Conservation (phyloP, 2,329 filamentous ascomycete genomes). For the Pezicula radicicola region DNA sequence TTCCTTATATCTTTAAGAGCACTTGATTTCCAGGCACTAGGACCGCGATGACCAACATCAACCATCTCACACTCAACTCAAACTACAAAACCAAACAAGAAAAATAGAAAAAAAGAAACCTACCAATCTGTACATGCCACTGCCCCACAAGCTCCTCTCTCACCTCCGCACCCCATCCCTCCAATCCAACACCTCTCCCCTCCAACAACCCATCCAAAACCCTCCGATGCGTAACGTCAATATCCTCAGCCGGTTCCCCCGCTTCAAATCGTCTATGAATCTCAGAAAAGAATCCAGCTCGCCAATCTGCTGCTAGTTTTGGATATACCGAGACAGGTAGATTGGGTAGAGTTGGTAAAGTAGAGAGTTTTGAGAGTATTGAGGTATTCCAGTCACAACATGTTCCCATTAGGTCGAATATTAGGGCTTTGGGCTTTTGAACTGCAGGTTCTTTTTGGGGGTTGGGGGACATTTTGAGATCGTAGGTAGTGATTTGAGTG, state of each 20-base stretch:
- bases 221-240: slow-evolving; percentile 45
- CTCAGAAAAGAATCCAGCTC: slow-evolving; percentile 44
- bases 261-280: slow-evolving; percentile 35
- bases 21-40: too few species aligned
- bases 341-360: not conserved
- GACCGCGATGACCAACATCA: too few species aligned
- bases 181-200: slow-evolving; percentile 8
- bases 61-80: too few species aligned
- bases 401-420: slow-evolving; percentile 1
- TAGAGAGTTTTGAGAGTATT: not conserved
- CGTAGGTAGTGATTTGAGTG: too few species aligned
- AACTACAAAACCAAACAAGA: too few species aligned
- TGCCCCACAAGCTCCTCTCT: slow-evolving; percentile 28
- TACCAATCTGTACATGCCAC: slow-evolving; percentile 37
- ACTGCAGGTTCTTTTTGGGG: too few species aligned
- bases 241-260: slow-evolving; percentile 40
- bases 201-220: slow-evolving; percentile 36
- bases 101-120: not conserved
- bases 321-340: not conserved
- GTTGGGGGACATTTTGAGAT: too few species aligned
- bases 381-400: not conserved
- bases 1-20: too few species aligned
- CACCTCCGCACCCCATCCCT: slow-evolving; percentile 3
- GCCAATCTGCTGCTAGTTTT: slow-evolving; percentile 46
- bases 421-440: not conserved